Base-by-base conservation (phyloP, 768 basidiomycete genomes). In the Leccinum imitatum region DNA sequence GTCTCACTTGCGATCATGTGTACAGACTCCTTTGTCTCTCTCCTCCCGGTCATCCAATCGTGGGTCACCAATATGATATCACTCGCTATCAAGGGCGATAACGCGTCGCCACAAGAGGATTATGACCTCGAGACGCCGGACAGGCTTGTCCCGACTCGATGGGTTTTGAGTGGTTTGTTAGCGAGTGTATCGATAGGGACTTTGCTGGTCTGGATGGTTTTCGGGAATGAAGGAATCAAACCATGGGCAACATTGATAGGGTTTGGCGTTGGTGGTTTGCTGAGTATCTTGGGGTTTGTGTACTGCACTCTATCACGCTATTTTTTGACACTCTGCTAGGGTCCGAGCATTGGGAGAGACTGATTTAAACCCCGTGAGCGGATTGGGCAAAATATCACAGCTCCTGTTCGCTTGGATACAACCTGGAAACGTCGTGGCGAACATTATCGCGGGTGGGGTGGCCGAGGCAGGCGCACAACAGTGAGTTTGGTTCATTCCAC, bases 371-470 rank as follows among this genome's bases (percentile, higher is more conserved):
- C 92, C 92, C 0, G 93, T 95, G 41, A 91, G 91, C 47, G 96
- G 95, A 1, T 79, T 98, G 37, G 96, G 96, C 2, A 98, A 98
- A 74, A 87, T 98, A 62, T 93, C 91, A 21, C 96, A 98, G 68
- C 80, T 98, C 17, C 80, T 97, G 60, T 98, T 98, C 66, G 95
- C 95, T 7, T 89, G 95, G 80, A 83, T 97, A 44, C 93, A 95
- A 69, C 94, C 95, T 3, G 91, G 93, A 23, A 96, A 96, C 68
- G 86, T 97, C 19, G 93, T 97, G n/a, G 96, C 96, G 1, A 98
- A 98, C 69, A 91, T 98, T 68, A 93, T 98, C 50, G 96, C 96
- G 2, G 95, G 95, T 4, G 95, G 93, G 31, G 93, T 97, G n/a
- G 90, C 93, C 2, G 95, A 95, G 76, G 93, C 93, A 39, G 93